Evolutionary conservation across 2,329 filamentous ascomycete genomes (phyloP).

Genomic region (Bertia moriformis): DNA sequence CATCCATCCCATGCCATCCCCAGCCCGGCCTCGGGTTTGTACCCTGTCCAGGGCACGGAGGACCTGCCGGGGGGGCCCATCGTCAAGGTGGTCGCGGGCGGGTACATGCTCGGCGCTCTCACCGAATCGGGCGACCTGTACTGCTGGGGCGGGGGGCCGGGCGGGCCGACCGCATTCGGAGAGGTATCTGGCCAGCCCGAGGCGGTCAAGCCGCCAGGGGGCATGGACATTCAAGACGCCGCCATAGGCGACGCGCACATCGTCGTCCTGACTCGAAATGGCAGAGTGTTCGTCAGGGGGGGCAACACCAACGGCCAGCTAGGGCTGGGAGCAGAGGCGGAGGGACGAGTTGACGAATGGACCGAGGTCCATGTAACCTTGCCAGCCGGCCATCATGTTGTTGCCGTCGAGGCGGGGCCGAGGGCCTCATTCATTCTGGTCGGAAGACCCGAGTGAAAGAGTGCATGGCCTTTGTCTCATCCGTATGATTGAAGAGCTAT

Average conservation of each 20-base stretch:
- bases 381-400: slow-evolving; percentile 8
- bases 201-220: slow-evolving; percentile 28
- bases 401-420: slow-evolving; percentile 11
- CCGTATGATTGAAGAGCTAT: slow-evolving; percentile 2
- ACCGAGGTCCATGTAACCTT: slow-evolving; percentile 8
- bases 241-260: slow-evolving; percentile 43
- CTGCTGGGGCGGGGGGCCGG: slow-evolving; percentile 38
- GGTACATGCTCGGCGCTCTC: slow-evolving; percentile 41
- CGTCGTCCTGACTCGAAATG: slow-evolving; percentile 33
- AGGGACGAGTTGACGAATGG: slow-evolving; percentile 4
- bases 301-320: slow-evolving; percentile 44
- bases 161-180: slow-evolving; percentile 15
- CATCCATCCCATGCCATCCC: no score
- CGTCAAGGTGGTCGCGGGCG: slow-evolving; percentile 21
- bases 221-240: slow-evolving; percentile 38
- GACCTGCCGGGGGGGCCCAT: slow-evolving; percentile 35
- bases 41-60: slow-evolving; percentile 29
- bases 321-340: slow-evolving; percentile 20
- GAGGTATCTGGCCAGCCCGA: slow-evolving; percentile 16
- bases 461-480: slow-evolving; percentile 10
- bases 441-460: slow-evolving; percentile 15
- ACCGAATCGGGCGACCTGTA: slow-evolving; percentile 44
- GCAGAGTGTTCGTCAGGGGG: slow-evolving; percentile 37
- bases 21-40: no score
- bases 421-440: slow-evolving; percentile 13